Evolutionary conservation across 306 rosid genomes (phyloP).

Genomic region (Rosa multiflora): DNA sequence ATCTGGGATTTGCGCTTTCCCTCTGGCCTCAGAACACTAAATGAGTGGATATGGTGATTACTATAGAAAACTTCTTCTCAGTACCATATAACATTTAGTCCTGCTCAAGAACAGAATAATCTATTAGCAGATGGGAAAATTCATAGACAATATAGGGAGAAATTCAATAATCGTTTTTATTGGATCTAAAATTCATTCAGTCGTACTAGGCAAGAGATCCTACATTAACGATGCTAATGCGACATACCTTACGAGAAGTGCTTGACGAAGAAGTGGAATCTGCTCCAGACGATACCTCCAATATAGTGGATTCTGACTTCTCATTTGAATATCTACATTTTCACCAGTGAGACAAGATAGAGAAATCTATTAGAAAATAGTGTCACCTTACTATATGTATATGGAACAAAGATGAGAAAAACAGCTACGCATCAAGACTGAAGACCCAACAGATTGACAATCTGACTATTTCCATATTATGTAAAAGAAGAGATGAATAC

Average conservation of each 20-base stretch:
- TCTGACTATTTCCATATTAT: not conserved
- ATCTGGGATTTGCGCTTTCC: not conserved
- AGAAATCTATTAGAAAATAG: not conserved
- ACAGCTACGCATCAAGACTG: not conserved
- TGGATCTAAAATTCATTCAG: not conserved
- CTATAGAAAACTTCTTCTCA: not conserved
- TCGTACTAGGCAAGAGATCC: not conserved
- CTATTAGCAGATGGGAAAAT: constrained; percentile 1
- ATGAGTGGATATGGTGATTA: not conserved
- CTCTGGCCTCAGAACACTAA: not conserved
- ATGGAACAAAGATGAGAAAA: not conserved
- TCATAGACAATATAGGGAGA: not conserved
- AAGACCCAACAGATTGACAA: not conserved
- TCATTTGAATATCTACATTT: constrained; percentile 73
- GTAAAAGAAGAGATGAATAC: not conserved
- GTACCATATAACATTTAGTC: constrained; percentile 16
- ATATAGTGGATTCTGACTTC: constrained; percentile 56
- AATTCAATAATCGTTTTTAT: not conserved
- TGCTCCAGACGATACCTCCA: constrained; percentile 44
- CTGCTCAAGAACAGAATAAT: constrained; percentile 12
- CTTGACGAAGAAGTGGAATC: constrained; percentile 45
- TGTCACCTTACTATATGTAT: not conserved
- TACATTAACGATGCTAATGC: not conserved
- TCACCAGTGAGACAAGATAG: not conserved
- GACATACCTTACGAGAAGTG: constrained; percentile 46